Evolutionary conservation across 768 basidiomycete species (phyloP), one percentile per base, ranked within the genome.

Genomic region (Lactarius hengduanensis): DNA sequence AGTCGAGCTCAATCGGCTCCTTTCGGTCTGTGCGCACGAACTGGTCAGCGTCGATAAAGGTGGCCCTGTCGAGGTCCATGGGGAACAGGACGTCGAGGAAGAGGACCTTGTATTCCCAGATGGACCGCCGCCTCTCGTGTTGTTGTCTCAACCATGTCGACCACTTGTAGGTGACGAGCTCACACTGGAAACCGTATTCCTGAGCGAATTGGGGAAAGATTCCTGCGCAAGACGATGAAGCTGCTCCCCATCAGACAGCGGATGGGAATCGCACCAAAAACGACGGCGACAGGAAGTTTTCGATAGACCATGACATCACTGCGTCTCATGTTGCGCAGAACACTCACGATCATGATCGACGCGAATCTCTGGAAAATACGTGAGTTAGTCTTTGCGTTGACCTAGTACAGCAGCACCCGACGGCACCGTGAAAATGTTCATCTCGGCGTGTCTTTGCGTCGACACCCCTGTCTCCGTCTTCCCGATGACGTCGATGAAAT

Each of bases 301-400:
- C 92, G 69, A 99, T 98, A 78, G 98, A 98, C 97, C 97, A 98
- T 78, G 98, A 99, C 76, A 98, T 99, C 76, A 99, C 96, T 90
- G 72, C 89, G 91, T n/a, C 94, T 88, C 20, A 97, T 98, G 73
- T 98, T 96, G 47, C 89, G 88, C 69, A 98, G 81, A 40, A 99
- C 97, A 71, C 94, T 96, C 41, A 98, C 81, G 64, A 98, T 93
- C 97, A 98, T 99, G 78, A 99, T 98, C 10, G 93, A 94, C 0
- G 89, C 95, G 77, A 99, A 98, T 18, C 97, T 89, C 94, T 98
- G 70, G 10, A 47, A 50, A 53, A 20, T n/a, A 26, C 13, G 16
- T 9, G n/a, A 5, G 26, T 63, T n/a, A 10, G 68, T 34, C 22
- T 26, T 60, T 34, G 26, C 26, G 11, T 56, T 3, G 22, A 53